Evolutionary conservation across 495 filamentous ascomycete species (phyloP).

Genomic region (Rostrohypoxylon terebratum): DNA sequence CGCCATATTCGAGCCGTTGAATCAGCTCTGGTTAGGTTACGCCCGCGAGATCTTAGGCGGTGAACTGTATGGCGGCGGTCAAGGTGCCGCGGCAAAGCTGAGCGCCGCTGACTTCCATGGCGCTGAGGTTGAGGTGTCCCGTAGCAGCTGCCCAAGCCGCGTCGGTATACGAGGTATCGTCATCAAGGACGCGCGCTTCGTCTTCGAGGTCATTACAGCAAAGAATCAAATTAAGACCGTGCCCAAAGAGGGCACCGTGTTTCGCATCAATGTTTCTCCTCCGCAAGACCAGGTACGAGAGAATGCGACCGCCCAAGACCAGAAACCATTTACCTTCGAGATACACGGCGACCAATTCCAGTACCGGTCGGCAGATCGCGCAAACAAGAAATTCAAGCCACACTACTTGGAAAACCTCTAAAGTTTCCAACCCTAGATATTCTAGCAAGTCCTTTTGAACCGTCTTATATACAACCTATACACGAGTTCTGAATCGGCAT

Average conservation of each 20-base stretch:
- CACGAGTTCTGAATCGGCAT: too few relatives aligned
- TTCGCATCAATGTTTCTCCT: constrained; percentile 77
- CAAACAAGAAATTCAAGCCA: constrained; percentile 89
- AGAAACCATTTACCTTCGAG: constrained; percentile 76
- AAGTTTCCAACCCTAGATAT: constrained; percentile 21
- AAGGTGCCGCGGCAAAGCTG: constrained; percentile 70
- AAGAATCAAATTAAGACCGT: constrained; percentile 75
- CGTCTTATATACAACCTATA: neutral
- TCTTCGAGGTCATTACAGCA: constrained; percentile 84
- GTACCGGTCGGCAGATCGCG: constrained; percentile 83
- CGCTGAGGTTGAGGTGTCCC: constrained; percentile 82
- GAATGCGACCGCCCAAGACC: constrained; percentile 21
- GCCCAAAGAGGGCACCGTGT: constrained; percentile 90
- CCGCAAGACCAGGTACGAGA: constrained; percentile 42
- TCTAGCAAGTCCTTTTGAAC: neutral
- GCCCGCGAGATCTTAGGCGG: constrained; percentile 77
- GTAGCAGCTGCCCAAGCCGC: constrained; percentile 80
- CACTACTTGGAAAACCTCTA: constrained; percentile 77
- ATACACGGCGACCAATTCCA: constrained; percentile 89
- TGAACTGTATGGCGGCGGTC: constrained; percentile 58
- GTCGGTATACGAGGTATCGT: constrained; percentile 90
- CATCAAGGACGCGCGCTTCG: constrained; percentile 85
- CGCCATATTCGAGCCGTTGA: constrained; percentile 77
- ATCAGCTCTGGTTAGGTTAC: constrained; percentile 85
- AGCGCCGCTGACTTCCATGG: constrained; percentile 91